Conservation (phyloP, 768 basidiomycete genomes). For the Pholiota conissans region DNA sequence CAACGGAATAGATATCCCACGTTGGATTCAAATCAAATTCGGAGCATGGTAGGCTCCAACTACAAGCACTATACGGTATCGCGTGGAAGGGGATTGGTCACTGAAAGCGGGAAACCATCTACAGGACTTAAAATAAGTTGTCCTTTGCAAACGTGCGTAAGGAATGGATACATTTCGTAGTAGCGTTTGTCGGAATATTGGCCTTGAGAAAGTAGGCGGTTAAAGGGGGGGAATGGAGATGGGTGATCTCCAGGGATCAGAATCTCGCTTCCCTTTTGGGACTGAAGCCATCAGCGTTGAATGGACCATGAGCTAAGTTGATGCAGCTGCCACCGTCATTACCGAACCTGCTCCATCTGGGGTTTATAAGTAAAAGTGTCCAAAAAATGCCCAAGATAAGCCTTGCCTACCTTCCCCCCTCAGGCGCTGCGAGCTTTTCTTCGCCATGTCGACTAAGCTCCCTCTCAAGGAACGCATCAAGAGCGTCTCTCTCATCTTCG, state of each 20-base stretch:
- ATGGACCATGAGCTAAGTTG: background rate
- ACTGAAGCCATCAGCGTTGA: background rate
- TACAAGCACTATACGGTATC: background rate
- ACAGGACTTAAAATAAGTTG: background rate
- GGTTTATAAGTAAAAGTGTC: conserved; percentile 7
- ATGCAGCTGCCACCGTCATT: background rate
- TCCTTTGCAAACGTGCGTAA: background rate
- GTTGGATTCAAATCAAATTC: background rate
- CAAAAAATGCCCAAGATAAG: conserved; percentile 3
- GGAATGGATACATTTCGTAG: background rate
- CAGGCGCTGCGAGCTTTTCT: conserved; percentile 6
- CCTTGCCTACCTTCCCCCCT: conserved; percentile 10
- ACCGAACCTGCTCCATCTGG: background rate
- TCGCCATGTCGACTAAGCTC: conserved; percentile 15
- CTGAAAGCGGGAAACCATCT: background rate
- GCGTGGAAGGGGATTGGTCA: background rate
- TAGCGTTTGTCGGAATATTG: background rate
- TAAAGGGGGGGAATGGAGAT: background rate
- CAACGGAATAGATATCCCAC: background rate
- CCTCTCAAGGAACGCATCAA: conserved; percentile 36
- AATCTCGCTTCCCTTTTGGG: background rate
- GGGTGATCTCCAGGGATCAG: background rate
- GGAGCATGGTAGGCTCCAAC: background rate
- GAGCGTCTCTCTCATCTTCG: conserved; percentile 82
- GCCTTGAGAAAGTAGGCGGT: background rate